Base-by-base conservation (phyloP, 805 yeast genomes). In the Saccharomycopsis sp. region DNA sequence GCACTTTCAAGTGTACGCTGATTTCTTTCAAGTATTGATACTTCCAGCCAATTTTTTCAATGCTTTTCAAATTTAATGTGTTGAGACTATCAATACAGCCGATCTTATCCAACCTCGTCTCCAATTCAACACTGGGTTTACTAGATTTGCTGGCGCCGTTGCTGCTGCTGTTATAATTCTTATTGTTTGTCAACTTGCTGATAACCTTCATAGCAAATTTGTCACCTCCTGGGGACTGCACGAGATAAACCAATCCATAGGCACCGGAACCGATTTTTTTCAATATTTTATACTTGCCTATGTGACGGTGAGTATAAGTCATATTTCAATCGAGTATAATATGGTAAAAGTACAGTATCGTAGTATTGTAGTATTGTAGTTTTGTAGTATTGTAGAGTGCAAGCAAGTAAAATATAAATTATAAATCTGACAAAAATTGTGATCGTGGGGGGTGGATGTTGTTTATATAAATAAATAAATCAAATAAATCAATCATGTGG, bases 211-310 rank as follows among this genome's bases (percentile, higher is more conserved):
- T 75, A 2, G 96, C 96, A 54, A 68, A 79, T 17, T 66, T 62
- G 39, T 67, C 61, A 14, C 72, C 69, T 35, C 53, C 56, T 17
- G 69, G 52, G 57, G 86, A 82, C 47, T 71, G 61, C 2, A 85
- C 88, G 14, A 75, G 68, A 65, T 82, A 85, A 5, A 87, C 90
- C 26, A 82, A 68, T 3, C 95, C 95, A 56, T 81, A 87, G 19
- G 95, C 88, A 22, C 96, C 96, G 0, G 90, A 74, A 5, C 96
- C 95, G 8, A 82, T 72, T 53, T 75, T 72, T 48, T 63, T 65
- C 47, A 69, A 19, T 13, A 19, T 22, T 13, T 35, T 6, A 20
- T 31, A 31, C 19, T 17, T 17, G 8, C 35, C 35, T 8, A 31
- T 31, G 14, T 31, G 35, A n/a, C n/a, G n/a, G n/a, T n/a, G n/a